These are phyloP conservation scores for Cephaloascus fragrans DNA, from an alignment of 805 yeast genomes.

Conservation along the genomic window DNA sequence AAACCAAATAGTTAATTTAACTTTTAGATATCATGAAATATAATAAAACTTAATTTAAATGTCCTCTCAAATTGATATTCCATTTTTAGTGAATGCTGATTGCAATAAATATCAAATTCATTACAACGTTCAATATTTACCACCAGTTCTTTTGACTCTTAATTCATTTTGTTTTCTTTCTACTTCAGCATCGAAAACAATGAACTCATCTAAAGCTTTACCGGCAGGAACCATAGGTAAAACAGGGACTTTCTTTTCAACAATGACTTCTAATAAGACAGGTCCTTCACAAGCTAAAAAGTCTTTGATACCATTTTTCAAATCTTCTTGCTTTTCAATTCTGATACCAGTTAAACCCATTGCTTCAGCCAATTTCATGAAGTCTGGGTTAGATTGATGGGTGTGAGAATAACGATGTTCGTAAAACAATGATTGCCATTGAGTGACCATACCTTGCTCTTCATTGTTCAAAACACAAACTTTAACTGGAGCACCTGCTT, in stretches of 20 bases:
- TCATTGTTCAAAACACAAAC: slow-evolving; percentile 86
- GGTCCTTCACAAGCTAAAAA: slow-evolving; percentile 76
- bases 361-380: slow-evolving; percentile 85
- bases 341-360: slow-evolving; percentile 86
- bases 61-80: no score
- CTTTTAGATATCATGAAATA: no score
- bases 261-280: slow-evolving; percentile 79
- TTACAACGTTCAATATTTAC: no score
- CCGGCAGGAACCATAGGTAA: slow-evolving; percentile 98
- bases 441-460: slow-evolving; percentile 99
- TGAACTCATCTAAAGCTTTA: slow-evolving; percentile 87
- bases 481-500: slow-evolving; percentile 87
- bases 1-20: no score
- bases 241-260: slow-evolving; percentile 91
- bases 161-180: slow-evolving; percentile 62
- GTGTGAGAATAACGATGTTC: slow-evolving; percentile 98
- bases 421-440: slow-evolving; percentile 97
- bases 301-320: slow-evolving; percentile 36
- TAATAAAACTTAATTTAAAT: no score
- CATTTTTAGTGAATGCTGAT: no score
- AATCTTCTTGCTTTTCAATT: slow-evolving; percentile 58
- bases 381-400: slow-evolving; percentile 92
- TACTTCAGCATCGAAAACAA: slow-evolving; percentile 73
- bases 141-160: slow-evolving; percentile 66
- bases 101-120: no score